Base-by-base conservation (phyloP, 345 rosid species). In the Erucastrum elatum region DNA sequence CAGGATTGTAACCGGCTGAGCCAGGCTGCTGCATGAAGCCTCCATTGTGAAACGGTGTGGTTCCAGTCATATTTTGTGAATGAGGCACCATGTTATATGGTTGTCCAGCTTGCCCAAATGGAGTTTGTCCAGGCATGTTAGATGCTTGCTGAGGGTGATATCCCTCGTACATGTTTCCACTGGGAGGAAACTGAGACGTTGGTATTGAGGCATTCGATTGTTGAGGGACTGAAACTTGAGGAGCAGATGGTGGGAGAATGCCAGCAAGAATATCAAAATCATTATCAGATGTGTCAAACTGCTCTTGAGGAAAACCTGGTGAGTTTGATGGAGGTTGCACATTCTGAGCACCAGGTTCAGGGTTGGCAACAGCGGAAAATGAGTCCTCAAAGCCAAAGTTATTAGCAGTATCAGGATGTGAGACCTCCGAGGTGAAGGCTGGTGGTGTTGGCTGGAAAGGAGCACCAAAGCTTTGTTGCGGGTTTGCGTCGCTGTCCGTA, bases 231-330 rank as follows among this genome's bases (percentile, higher is more conserved):
- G 80, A 73, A 62, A 81, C 79, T 59, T 85, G 76, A 60, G 89
- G 88, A 69, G 87, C 94, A 59, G 94, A 76, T 1, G 90, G 90
- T 72, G 98, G 99, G 72, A 96, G 96, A 73, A 96, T 91, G 71
- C 87, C 98, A 25, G 97, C 99, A 81, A 96, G 87, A 74, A 96
- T 84, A 85, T 96, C 99, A 58, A 84, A 70, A 80, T 88, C 94
- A 66, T 76, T 87, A 25, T 82, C 74, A 33, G 93, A 67, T 71
- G 84, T 64, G 69, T 82, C 70, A 29, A 87, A 84, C 72, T 78
- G 84, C 46, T 90, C 94, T 84, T 88, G 93, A 70, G 88, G 82
- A 59, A 87, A 76, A 71, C 66, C 78, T 72, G 27, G 69, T n/a
- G 89, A 69, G 77, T 86, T 85, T 26, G 84, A 72, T 21, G 83